Evolutionary conservation across 1,284 basidiomycete species (phyloP), one percentile per base, ranked within the genome.

Genomic region (Cystobasidium pallidum): DNA sequence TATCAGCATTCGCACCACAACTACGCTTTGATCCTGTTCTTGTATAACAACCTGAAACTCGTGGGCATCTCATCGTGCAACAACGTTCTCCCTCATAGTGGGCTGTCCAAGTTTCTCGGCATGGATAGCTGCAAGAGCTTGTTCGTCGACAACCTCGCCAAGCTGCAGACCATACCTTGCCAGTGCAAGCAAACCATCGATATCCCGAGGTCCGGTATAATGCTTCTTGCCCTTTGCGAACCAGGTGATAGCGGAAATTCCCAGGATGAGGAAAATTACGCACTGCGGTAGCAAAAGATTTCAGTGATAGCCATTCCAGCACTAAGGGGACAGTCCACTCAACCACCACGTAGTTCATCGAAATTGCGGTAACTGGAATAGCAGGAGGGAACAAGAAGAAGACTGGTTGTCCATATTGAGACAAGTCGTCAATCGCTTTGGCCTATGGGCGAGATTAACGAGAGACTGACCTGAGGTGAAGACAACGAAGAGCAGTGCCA

Each of bases 371-470:
- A 2, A 82, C 80, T 7, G 82, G 82, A 0, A 82, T 66, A 15
- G 78, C 80, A 7, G 83, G 82, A 2, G 84, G 84, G 81, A 85
- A 84, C 32, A 83, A 74, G 81, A 85, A 85, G 78, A 84, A 83
- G 26, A 84, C 80, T 26, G n/a, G 2, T 80, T 24, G 79, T 4
- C 17, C 15, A 43, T 34, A 24, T 8, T 24, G 21, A 55, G 24
- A 1, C 30, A 30, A 30, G n/a, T n/a, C n/a, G n/a, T n/a, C n/a
- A 10, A 7, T 30, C 11, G 24, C 15, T 55, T 30, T 28, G 54
- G 30, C 54, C n/a, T 15, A 7, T 2, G 3, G 11, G 13, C 30
- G 30, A 32, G n/a, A 34, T 28, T 13, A 26, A n/a, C 7, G 8
- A 21, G 24, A 36, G 3, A 61, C 59, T 43, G 32, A 64, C 62